Evolutionary conservation across 2,329 filamentous ascomycete genomes (phyloP), one percentile per base, ranked within the genome.

Genomic region (Whalleya microplaca): DNA sequence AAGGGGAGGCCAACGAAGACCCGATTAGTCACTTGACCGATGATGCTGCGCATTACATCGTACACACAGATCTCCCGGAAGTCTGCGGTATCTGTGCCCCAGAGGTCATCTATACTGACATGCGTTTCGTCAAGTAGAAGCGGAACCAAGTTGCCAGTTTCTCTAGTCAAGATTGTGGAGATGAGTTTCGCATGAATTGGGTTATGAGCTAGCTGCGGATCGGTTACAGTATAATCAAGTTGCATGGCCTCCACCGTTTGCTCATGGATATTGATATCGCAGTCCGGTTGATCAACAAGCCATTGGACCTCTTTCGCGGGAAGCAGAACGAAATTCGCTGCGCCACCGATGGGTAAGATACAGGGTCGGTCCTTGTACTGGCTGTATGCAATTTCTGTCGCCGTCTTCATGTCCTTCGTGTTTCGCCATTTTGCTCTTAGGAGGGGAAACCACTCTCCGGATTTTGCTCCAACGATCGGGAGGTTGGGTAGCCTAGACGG

Each of bases 361-460:
- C 63, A 69, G 1, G 70, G 53, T 41, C 61, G 50, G 56, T 70
- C 51, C 21, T 55, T 55, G 54, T 69, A 66, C 21, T 67, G 57
- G 2, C 41, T 40, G 44, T 73, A 66, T 1, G 68, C 68, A 9
- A 61, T 18, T 18, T 64, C 45, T 20, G 68, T 48, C 0, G 70
- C 66, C 0, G 56, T 42, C 56, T 70, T 69, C 64, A 70, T 68
- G 57, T 72, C 62, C 40, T 48, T 29, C 2, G 63, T 56, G 56
- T 73, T 73, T 19, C 71, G 66, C 66, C 66, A 72, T 55, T 45
- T 62, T 5, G 72, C 72, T 37, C 66, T 66, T 10, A 56, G 20
- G 5, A 66, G 58, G 6, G 70, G 63, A 51, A 75, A 72, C 71
- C 69, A 73, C 53, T 74, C 71, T 14, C 67, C 67, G n/a, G 69